Evolutionary conservation across 352 stramenopile species (phyloP).

Genomic region (Nothophytophthora sp.): DNA sequence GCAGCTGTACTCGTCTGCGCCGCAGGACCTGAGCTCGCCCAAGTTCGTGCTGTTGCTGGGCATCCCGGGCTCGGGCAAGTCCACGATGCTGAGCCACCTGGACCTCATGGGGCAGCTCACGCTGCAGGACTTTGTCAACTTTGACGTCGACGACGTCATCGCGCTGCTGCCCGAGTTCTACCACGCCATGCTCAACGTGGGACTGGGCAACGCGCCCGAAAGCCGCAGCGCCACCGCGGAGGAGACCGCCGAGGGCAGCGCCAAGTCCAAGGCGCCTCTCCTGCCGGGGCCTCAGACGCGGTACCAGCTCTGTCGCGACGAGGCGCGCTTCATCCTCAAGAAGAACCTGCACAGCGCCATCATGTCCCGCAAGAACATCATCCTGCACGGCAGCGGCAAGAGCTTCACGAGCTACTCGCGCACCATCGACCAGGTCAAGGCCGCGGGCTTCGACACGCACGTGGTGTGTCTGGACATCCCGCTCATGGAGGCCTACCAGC

Average conservation of each 20-base stretch:
- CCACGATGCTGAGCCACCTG: constrained; percentile 74
- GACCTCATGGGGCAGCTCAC: constrained; percentile 69
- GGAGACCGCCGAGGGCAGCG: constrained; percentile 8
- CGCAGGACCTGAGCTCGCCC: constrained; percentile 51
- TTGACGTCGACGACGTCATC: constrained; percentile 82
- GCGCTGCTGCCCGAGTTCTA: constrained; percentile 81
- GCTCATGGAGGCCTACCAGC: constrained; percentile 59
- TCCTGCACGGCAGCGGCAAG: constrained; percentile 78
- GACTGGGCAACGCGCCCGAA: constrained; percentile 59
- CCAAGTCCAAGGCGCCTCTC: constrained; percentile 18
- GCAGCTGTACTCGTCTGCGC: constrained; percentile 60
- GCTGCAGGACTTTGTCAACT: constrained; percentile 82
- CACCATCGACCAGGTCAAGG: constrained; percentile 69
- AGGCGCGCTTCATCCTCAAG: constrained; percentile 81
- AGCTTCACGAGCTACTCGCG: constrained; percentile 65
- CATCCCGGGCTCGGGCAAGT: constrained; percentile 72
- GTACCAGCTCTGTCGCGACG: constrained; percentile 80
- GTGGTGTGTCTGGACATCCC: constrained; percentile 82
- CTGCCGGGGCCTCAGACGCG: constrained; percentile 60
- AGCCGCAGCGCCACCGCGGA: constrained; percentile 22
- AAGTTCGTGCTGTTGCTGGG: constrained; percentile 75
- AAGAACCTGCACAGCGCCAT: constrained; percentile 79
- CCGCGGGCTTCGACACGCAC: constrained; percentile 66
- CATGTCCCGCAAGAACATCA: constrained; percentile 80
- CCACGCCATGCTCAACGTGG: constrained; percentile 82